Evolutionary conservation across 306 rosid species (phyloP).

Genomic region (Quercus engelmannii): DNA sequence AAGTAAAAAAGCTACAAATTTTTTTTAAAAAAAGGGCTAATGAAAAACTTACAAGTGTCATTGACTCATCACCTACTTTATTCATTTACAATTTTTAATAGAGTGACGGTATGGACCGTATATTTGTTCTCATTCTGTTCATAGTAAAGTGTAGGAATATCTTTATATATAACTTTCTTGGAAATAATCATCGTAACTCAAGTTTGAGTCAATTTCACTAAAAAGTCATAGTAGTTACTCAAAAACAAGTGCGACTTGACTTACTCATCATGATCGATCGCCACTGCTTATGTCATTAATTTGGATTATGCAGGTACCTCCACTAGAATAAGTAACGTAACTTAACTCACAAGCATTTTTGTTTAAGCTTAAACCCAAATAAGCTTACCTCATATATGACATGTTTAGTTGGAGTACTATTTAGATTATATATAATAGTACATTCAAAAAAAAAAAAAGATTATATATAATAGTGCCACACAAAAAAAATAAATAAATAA

Average conservation of each 20-base stretch:
- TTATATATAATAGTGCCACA: too few relatives aligned
- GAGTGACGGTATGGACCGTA: background rate
- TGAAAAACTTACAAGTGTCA: too few relatives aligned
- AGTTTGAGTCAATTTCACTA: conserved; percentile 3
- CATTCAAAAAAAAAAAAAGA: too few relatives aligned
- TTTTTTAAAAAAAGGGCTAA: too few relatives aligned
- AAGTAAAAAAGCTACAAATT: too few relatives aligned
- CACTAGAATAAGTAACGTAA: background rate
- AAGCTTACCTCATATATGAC: background rate
- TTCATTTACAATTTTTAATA: too few relatives aligned
- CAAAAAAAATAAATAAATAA: too few relatives aligned
- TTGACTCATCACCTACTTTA: too few relatives aligned
- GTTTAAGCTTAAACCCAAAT: background rate
- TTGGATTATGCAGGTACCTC: background rate
- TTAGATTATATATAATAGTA: too few relatives aligned
- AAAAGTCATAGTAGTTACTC: background rate
- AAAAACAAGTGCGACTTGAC: background rate
- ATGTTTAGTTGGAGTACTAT: background rate
- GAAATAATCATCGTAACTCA: background rate
- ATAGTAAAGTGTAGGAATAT: background rate
- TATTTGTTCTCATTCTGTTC: background rate
- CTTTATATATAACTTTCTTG: background rate
- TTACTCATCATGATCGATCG: background rate
- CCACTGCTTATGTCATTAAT: conserved; percentile 10
- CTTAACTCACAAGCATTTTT: conserved; percentile 1